These are phyloP conservation scores for Paramarasmius palmivorus DNA, from an alignment of 1,284 basidiomycete genomes.

Conservation along the genomic window DNA sequence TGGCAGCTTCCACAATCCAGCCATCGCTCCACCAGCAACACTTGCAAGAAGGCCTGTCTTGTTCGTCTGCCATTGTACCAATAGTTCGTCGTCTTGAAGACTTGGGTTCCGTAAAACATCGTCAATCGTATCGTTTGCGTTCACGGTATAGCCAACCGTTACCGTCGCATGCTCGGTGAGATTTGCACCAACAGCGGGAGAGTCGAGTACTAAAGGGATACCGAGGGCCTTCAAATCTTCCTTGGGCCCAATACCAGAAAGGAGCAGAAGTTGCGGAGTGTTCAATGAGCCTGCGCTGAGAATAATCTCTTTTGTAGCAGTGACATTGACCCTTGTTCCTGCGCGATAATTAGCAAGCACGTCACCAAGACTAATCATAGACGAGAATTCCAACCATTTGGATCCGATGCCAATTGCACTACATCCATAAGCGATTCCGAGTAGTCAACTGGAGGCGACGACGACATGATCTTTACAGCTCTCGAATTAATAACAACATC, in stretches of 20 bases:
- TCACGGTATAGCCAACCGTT: constrained; percentile 11
- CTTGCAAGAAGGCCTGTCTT: constrained; percentile 6
- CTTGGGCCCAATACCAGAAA: constrained; percentile 19
- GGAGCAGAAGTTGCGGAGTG: constrained; percentile 12
- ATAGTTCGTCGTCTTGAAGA: constrained; percentile 2
- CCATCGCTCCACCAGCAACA: not conserved
- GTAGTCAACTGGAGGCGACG: no score
- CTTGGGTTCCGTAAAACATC: constrained; percentile 5
- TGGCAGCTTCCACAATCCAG: not conserved
- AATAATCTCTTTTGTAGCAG: constrained; percentile 17
- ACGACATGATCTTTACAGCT: constrained; percentile 34
- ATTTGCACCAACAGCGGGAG: constrained; percentile 19
- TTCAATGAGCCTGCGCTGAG: constrained; percentile 18
- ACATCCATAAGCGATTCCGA: no score
- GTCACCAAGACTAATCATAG: no score
- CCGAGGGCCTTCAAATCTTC: constrained; percentile 12
- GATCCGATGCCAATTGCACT: no score
- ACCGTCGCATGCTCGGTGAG: constrained; percentile 17
- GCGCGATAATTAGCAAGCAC: not conserved
- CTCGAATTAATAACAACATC: constrained; percentile 42
- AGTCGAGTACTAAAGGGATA: constrained; percentile 15
- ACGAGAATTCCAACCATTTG: no score
- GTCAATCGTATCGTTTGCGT: constrained; percentile 18
- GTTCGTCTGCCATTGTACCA: constrained; percentile 13
- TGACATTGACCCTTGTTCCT: constrained; percentile 1